A percentile compares a stretch with the other conserved stretches of the same genome.
Evolutionary conservation across 768 basidiomycete species (phyloP).

Genomic region (Kwoniella sp.): DNA sequence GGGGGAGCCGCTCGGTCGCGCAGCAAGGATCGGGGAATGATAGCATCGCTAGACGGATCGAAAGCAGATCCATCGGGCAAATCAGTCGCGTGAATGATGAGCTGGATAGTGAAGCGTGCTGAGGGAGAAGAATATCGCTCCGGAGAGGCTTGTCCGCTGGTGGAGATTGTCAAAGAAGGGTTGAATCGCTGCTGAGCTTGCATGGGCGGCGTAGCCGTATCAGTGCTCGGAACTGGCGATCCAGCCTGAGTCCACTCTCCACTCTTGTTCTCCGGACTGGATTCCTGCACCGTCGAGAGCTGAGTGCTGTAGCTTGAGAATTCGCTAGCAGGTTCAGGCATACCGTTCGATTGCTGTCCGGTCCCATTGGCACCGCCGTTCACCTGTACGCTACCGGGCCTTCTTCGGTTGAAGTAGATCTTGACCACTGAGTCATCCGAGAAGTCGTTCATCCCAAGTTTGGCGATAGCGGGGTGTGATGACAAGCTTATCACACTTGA

Average conservation of each 20-base stretch:
- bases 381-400: slow-evolving; percentile 30
- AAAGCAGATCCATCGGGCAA: slow-evolving; percentile 94
- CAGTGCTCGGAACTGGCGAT: slow-evolving; percentile 3
- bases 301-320: slow-evolving; percentile 47
- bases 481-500: slow-evolving; percentile 88
- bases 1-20: slow-evolving; percentile 61
- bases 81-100: slow-evolving; percentile 85
- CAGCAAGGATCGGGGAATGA: slow-evolving; percentile 80
- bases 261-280: slow-evolving; percentile 58
- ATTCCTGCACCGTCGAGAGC: slow-evolving; percentile 55
- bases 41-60: slow-evolving; percentile 88
- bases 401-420: slow-evolving; percentile 81
- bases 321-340: slow-evolving; percentile 39
- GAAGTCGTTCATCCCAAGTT: slow-evolving; percentile 94
- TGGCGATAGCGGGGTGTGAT: slow-evolving; percentile 92
- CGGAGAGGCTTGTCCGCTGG: slow-evolving; percentile 35
- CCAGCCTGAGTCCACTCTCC: slow-evolving; percentile 15
- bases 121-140: slow-evolving; percentile 66
- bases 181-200: slow-evolving; percentile 35
- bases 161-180: slow-evolving; percentile 40
- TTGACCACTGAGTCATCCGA: slow-evolving; percentile 96
- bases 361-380: slow-evolving; percentile 5
- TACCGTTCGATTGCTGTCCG: slow-evolving; percentile 5
- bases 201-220: slow-evolving; percentile 24
- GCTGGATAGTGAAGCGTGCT: slow-evolving; percentile 78